Conservation (phyloP, 352 stramenopile genomes). For the Aphanomyces invadans region DNA sequence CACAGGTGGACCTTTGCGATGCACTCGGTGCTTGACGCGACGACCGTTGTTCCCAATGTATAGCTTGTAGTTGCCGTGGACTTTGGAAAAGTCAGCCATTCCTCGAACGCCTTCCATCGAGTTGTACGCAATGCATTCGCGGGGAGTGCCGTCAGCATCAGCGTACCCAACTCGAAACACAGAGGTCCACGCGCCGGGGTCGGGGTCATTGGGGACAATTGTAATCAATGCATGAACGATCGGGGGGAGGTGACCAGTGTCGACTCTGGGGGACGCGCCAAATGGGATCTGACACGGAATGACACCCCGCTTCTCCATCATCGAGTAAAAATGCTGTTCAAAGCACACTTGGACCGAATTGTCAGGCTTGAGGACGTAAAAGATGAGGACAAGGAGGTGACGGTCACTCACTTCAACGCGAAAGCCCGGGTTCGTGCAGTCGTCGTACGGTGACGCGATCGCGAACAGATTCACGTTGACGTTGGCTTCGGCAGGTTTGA, state of each 20-base stretch:
- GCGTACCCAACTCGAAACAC: not conserved
- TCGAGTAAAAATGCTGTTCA: constrained; percentile 19
- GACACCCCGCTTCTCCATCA: not conserved
- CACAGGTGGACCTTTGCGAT: not conserved
- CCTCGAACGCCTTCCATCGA: not conserved
- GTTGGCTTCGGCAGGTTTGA: constrained; percentile 28
- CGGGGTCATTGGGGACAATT: not conserved
- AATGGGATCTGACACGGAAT: not conserved
- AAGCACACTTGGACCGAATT: constrained; percentile 26
- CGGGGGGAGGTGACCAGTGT: not conserved
- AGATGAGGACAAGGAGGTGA: constrained; percentile 51
- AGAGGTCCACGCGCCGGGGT: not conserved
- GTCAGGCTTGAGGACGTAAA: constrained; percentile 30
- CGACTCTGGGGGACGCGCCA: not conserved
- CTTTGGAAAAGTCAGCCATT: not conserved
- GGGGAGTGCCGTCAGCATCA: not conserved
- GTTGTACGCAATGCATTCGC: constrained; percentile 10
- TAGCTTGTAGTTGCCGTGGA: not conserved
- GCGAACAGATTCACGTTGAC: constrained; percentile 64
- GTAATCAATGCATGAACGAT: not conserved
- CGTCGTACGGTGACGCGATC: constrained; percentile 52
- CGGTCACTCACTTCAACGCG: constrained; percentile 50
- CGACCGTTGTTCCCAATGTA: constrained; percentile 19
- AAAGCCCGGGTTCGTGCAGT: constrained; percentile 57
- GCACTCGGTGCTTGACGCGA: not conserved